Conservation (phyloP, 495 filamentous ascomycete genomes). For the Geopyxis carbonaria region DNA sequence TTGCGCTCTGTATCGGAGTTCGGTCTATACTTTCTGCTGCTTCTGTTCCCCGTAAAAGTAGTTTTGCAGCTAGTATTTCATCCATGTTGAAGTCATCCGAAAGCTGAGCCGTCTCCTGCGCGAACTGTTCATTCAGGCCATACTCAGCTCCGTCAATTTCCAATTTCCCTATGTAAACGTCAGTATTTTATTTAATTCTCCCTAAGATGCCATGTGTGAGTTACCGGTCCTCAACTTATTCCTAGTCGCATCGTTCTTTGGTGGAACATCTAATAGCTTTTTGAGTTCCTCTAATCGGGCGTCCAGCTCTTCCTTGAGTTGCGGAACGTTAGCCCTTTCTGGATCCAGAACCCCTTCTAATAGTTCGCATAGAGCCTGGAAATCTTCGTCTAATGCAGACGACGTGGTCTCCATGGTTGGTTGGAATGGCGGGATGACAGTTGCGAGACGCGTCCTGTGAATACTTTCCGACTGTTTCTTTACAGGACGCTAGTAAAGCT, state of each 20-base stretch:
- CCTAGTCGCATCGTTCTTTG: conserved; percentile 26
- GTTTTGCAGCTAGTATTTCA: conserved; percentile 60
- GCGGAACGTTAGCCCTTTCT: too few species aligned
- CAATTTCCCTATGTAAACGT: conserved; percentile 43
- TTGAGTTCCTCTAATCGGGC: conserved; percentile 52
- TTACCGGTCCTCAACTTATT: conserved; percentile 28
- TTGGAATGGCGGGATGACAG: too few species aligned
- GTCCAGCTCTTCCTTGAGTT: too few species aligned
- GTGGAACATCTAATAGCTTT: conserved; percentile 56
- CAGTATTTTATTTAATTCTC: conserved; percentile 2
- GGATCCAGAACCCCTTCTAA: too few species aligned
- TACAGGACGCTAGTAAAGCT: too few species aligned
- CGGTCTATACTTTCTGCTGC: conserved; percentile 49
- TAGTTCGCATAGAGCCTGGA: too few species aligned
- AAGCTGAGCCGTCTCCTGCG: conserved; percentile 56
- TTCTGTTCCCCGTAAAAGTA: conserved; percentile 51
- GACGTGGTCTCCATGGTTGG: too few species aligned
- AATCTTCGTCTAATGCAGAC: too few species aligned
- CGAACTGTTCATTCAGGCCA: conserved; percentile 69
- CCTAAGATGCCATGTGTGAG: not conserved
- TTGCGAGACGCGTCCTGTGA: too few species aligned
- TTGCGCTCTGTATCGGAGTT: conserved; percentile 48
- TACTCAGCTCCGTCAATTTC: conserved; percentile 54
- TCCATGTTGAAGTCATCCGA: conserved; percentile 81
- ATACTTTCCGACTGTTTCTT: too few species aligned